Evolutionary conservation across 139 green algal species (phyloP).

Genomic region (Asterochloris sp.): DNA sequence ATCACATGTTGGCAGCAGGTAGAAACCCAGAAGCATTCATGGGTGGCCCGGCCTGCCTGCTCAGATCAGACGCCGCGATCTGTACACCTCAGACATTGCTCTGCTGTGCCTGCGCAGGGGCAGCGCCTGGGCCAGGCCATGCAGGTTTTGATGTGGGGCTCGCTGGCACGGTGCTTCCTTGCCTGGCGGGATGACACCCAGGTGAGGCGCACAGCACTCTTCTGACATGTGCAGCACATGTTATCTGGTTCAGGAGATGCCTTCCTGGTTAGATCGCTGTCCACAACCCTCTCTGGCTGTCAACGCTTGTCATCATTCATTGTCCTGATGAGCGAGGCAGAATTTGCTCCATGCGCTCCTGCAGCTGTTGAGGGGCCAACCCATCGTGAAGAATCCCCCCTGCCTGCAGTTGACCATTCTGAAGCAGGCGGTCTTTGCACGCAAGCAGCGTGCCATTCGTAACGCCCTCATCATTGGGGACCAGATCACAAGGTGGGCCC

Average conservation of each 20-base stretch:
- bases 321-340: too few species aligned
- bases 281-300: not conserved
- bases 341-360: not conserved
- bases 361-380: not conserved
- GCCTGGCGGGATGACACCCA: constrained; percentile 26
- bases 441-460: constrained; percentile 45
- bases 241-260: not conserved
- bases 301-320: not conserved
- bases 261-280: not conserved
- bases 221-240: not conserved
- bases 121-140: constrained; percentile 19
- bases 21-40: too few species aligned
- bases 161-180: constrained; percentile 26
- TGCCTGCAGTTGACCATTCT: constrained; percentile 2
- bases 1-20: too few species aligned
- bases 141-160: constrained; percentile 26
- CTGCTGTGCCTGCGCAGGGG: not conserved
- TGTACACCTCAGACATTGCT: too few species aligned
- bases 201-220: not conserved
- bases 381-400: not conserved
- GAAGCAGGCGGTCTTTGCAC: constrained; percentile 35
- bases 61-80: too few species aligned
- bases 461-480: constrained; percentile 44
- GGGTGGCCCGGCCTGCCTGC: too few species aligned
- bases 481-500: constrained; percentile 19